Base-by-base conservation (phyloP, 2,329 filamentous ascomycete genomes). In the Arthrobotrys iridis region DNA sequence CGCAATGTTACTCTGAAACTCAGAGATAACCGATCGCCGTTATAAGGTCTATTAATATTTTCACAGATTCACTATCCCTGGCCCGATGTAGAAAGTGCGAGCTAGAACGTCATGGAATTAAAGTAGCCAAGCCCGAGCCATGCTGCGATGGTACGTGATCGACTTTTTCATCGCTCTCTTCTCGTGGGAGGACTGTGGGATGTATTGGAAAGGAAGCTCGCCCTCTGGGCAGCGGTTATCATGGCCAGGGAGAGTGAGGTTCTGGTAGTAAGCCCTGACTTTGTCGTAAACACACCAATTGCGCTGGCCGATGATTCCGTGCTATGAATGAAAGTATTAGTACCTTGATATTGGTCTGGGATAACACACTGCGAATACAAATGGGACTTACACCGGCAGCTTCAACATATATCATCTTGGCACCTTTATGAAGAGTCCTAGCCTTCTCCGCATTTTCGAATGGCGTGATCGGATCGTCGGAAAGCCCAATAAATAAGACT, bases 361-460 rank as follows among this genome's bases (percentile, higher is more conserved):
- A 13, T 41, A 11, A 18, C 5, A 22, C 22, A n/a, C 35, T 10
- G 20, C 7, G 26, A 5, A 18, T 30, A 7, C 15, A 15, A 18
- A 30, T 20, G 6, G 1, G n/a, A 75, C 71, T 75, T 68, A 75
- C 71, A 48, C 71, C 71, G 15, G 64, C 57, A 28, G 63, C 71
- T 13, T 75, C 63, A 15, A 75, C 71, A 52, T 68, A 68, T 1
- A 75, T 66, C 63, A 75, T 68, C n/a, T 68, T 58, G 8, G 71
- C 45, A 26, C 63, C 71, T 13, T 63, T 57, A 8, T 57, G 46
- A 7, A 66, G 18, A 13, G 35, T 68, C 15, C 35, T 41, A 3
- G 57, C 71, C n/a, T 37, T 33, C 40, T 67, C 71, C 1, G 63
- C 71, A 22, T 74, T 74, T 20, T 74, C 70, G 15, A 52, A 62